Base-by-base conservation (phyloP, 2,329 filamentous ascomycete genomes). In the Helotiales sp. region DNA sequence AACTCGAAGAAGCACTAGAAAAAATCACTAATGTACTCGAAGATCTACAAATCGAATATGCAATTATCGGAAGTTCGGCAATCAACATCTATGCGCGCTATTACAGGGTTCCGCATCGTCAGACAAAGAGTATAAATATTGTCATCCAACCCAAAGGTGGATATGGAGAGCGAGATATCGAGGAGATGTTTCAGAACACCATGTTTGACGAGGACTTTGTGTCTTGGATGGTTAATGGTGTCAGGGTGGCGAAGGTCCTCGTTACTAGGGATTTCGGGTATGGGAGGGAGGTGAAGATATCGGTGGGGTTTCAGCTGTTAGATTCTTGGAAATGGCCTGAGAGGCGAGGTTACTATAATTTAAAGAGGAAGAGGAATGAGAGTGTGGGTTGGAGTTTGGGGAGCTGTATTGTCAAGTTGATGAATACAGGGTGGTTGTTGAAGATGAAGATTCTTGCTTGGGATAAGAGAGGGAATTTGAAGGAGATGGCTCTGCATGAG, bases 351-450 rank as follows among this genome's bases (percentile, higher is more conserved):
- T 33, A 51, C 12, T 61, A 55, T 40, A 36, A 61, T 54, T 55
- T 55, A 8, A 27, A 31, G 5, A 31, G 19, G 17, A 1, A 12
- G 4, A 31, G 36, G 10, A 58, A 55, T 22, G 38, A 55, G 9
- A 33, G 31, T 2, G 19, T 50, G 7, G 1, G 24, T 2, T 33
- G 36, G 40, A 44, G 17, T 12, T 7, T 44, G 15, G 25, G 40
- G 1, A 33, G 24, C 1, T 34, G 55, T 4, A 33, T 12, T 27
- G 15, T 53, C 5, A 49, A n/a, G 13, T 12, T 58, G 19, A 27
- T 61, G 30, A 55, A 40, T 25, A 42, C 55, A 9, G 25, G 10
- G n/a, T 61, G 59, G 59, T 19, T 58, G 9, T 17, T 61, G 10
- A 13, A 44, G 15, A 52, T 58, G 50, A 50, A 50, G 49, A 61